Evolutionary conservation across 768 basidiomycete genomes (phyloP), one percentile per base, ranked within the genome.

Genomic region (Amanita rimosa): DNA sequence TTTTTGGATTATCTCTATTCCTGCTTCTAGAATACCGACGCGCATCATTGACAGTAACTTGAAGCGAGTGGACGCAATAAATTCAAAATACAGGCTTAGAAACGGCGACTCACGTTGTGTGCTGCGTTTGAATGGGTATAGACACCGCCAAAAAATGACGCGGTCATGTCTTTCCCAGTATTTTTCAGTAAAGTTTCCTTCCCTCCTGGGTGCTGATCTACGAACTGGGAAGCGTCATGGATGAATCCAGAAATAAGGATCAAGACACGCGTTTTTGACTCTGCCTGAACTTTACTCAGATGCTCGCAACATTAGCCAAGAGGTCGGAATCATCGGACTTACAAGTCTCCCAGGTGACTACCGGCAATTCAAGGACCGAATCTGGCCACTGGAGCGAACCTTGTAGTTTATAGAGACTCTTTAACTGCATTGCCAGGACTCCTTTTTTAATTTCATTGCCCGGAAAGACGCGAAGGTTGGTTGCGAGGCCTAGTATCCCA

Each of bases 371-470:
- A 45, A 75, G 75, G 33, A 67, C 61, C 47, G 65, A 65, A 48
- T 58, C 59, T 47, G 81, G 86, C 86, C 85, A 90, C 51, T 54
- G 54, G 50, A 87, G 58, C 2, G 66, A 64, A 50, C 85, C 83
- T 57, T 86, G 83, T 10, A 78, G 60, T 43, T 68, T 62, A 53
- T 82, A 78, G 41, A 93, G 69, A 56, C 72, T 67, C 62, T 89
- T 91, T 53, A 93, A 69, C 63, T 84, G 75, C 90, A 95, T 93
- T 4, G 84, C 78, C 54, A 88, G 70, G 29, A 78, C 76, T 10
- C 91, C 82, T 63, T 92, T 92, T 50, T 73, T 70, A 56, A 96
- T 83, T 63, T 94, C 92, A 64, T 91, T 90, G 60, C 81, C 81
- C 45, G 90, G 89, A 67, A 96, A 96, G 33, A 78, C 73, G 56